Evolutionary conservation across 441 rosid species (phyloP).

Genomic region (Lepidium campestre): DNA sequence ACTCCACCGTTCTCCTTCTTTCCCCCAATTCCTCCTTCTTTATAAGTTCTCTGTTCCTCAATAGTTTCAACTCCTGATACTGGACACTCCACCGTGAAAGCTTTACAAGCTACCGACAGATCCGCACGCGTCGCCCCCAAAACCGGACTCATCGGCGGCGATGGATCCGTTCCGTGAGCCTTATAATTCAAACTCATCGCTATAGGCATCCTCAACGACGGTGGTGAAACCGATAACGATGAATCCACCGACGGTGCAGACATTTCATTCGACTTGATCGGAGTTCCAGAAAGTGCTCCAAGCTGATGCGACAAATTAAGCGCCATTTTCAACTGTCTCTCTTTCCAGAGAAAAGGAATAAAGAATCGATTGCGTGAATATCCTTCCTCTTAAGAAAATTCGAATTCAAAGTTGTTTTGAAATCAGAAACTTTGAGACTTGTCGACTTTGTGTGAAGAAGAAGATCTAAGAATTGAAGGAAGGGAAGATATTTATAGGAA

Average conservation of each 20-base stretch:
- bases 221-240: conserved; percentile 37
- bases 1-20: conserved; percentile 42
- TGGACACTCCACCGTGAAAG: conserved; percentile 34
- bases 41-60: conserved; percentile 32
- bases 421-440: background rate
- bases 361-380: background rate
- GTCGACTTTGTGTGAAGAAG: background rate
- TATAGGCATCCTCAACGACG: conserved; percentile 40
- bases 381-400: background rate
- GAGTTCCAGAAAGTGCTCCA: conserved; percentile 53
- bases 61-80: background rate
- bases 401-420: background rate
- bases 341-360: background rate
- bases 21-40: conserved; percentile 30
- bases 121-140: conserved; percentile 46
- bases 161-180: conserved; percentile 30
- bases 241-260: conserved; percentile 29
- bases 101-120: conserved; percentile 67
- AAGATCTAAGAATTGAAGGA: background rate
- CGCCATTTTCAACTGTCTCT: conserved; percentile 40
- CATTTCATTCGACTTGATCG: conserved; percentile 38
- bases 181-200: conserved; percentile 29
- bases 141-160: conserved; percentile 67
- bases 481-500: conserved; percentile 28
- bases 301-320: conserved; percentile 61